Conservation (phyloP, 768 basidiomycete species). For the Termitomyces sp. region DNA sequence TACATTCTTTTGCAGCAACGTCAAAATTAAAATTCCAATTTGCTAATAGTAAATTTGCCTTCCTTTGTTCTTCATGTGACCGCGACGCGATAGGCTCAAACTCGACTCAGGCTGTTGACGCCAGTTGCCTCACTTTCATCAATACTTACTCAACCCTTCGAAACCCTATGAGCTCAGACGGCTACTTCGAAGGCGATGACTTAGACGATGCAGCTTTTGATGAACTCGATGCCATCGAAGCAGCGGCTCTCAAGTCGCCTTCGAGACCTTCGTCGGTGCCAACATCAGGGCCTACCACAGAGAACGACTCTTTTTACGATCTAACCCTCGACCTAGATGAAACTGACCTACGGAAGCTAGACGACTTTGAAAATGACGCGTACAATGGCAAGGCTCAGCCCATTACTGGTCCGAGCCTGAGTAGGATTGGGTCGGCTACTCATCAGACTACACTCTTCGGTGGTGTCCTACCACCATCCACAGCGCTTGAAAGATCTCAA, state of each 20-base stretch:
- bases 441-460: conserved; percentile 70
- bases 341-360: conserved; percentile 50
- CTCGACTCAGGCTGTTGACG: background rate
- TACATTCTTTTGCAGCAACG: no score
- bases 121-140: background rate
- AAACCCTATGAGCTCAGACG: conserved; percentile 69
- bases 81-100: conserved; percentile 15
- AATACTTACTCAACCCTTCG: background rate
- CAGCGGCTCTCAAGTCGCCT: conserved; percentile 33
- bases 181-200: conserved; percentile 67
- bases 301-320: conserved; percentile 51
- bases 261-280: conserved; percentile 15
- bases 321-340: conserved; percentile 58
- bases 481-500: conserved; percentile 33
- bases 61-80: conserved; percentile 19
- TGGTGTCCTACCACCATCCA: conserved; percentile 41
- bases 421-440: conserved; percentile 36
- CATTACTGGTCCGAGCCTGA: conserved; percentile 43
- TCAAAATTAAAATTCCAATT: no score
- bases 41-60: no score
- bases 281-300: conserved; percentile 20
- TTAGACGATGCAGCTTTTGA: conserved; percentile 57
- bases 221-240: conserved; percentile 72
- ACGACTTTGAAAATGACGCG: conserved; percentile 49
- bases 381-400: conserved; percentile 40